Evolutionary conservation across 257 asterid genomes (phyloP), one percentile per base, ranked within the genome.

Genomic region (Lavandula angustifolia): DNA sequence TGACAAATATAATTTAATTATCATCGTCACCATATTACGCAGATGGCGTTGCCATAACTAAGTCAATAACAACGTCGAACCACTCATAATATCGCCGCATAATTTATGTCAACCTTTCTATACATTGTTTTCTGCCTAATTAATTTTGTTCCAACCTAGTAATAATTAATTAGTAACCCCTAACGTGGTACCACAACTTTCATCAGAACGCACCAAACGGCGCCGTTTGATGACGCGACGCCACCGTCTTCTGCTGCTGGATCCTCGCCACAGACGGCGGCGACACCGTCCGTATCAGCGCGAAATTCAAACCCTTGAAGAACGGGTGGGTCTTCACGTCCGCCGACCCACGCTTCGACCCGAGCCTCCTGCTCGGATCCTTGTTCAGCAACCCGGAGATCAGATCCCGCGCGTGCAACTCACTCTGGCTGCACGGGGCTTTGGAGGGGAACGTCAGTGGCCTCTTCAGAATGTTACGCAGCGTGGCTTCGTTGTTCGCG

Each of bases 291-390:
- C 97, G 64, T 0, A 90, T 79, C 6, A 90, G 80, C 35, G 97
- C 97, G 31, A 90, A 90, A 60, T 90, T 90, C 85, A 90, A 67
- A 1, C 87, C 95, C 75, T 76, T 78, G 60, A 90, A 90, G 58
- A 85, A 90, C 68, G 86, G 86, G 86, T 90, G 97, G 81, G 86
- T 79, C 73, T 90, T 90, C 42, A 90, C 82, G 13, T 85, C 97
- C 6, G 96, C 86, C 14, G 97, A 88, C 8, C 97, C 97, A 41
- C 96, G 91, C 71, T 69, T 85, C 56, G 91, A 85, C 81, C 97
- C 97, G 40, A 90, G 83, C 60, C 97, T 67, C 59, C 68, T 29
- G 5, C 7, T 68, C 73, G 96, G 96, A 14, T 90, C 97, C 81
- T 87, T 90, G 43, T 64, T 56, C 49, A 90, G 46, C 78, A 90